Base-by-base conservation (phyloP, 495 filamentous ascomycete genomes). In the Penicillium lividum region DNA sequence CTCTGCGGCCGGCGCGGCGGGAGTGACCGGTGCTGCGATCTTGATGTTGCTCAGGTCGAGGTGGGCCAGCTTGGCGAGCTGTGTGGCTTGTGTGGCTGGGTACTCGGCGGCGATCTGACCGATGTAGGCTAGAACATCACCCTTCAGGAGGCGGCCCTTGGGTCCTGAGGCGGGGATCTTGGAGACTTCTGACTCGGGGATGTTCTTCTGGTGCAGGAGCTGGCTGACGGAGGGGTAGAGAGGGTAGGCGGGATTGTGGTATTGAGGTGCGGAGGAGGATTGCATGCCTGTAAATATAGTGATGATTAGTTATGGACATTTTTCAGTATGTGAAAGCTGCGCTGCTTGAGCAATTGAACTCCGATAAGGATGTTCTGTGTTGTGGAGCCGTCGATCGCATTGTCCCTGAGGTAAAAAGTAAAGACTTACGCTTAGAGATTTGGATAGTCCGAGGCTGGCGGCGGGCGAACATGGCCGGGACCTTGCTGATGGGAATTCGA, bases 11-110 rank as follows among this genome's bases (percentile, higher is more conserved):
- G 78, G 71, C 38, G 71, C 67, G 36, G 71, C 72, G 43, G 81
- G 85, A 40, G 38, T 4, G 33, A 36, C 75, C n/a, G 82, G 74
- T 18, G 87, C 86, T 22, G 87, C 86, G 57, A 92, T 77, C 80
- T 96, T 95, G 78, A 97, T 92, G 75, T 97, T 96, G 76, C 89
- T 94, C 54, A 98, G 83, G 72, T 98, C 95, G 28, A 98, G 82
- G 70, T 96, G 91, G 40, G 78, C 73, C 33, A 92, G 85, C 69
- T 94, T 88, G 45, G 80, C 73, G 64, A 97, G 85, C 9, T 84
- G 84, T 28, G 79, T 74, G 43, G 86, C 86, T 59, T 90, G 83
- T 42, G 86, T 78, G n/a, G 82, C 76, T 7, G 92, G 86, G 64
- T 89, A 89, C 25, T 83, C 76, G 42, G 84, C 72, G 45, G 86